These are phyloP conservation scores for Penicillium nordicum DNA, from an alignment of 2,329 filamentous ascomycete genomes.

Conservation along the genomic window DNA sequence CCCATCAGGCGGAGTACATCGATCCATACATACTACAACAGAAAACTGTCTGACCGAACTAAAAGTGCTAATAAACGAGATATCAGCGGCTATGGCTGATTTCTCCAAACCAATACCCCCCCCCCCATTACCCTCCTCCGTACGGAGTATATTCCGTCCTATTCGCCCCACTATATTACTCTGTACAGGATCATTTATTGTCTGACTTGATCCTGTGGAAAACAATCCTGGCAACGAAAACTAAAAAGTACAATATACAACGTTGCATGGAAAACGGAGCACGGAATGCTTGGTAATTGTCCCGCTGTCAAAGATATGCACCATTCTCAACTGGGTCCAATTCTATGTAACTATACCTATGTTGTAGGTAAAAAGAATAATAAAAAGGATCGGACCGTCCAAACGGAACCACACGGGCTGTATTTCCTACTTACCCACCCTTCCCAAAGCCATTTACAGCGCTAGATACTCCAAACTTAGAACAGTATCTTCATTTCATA, in stretches of 20 bases:
- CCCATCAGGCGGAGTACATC: background rate
- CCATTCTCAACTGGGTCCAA: background rate
- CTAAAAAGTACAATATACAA: no score
- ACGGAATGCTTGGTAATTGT: background rate
- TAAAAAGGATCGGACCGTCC: slow-evolving; percentile 6
- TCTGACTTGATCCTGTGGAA: background rate
- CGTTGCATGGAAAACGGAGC: background rate
- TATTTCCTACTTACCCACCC: background rate
- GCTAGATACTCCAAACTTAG: no score
- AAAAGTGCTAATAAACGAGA: background rate
- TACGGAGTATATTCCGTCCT: background rate
- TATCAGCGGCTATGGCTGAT: background rate
- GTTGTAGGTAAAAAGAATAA: background rate
- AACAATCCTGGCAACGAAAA: background rate
- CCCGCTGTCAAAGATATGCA: background rate
- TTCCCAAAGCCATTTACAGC: background rate
- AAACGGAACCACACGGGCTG: slow-evolving; percentile 4
- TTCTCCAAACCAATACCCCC: background rate
- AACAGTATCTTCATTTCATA: background rate
- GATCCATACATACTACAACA: background rate
- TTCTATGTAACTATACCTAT: no score
- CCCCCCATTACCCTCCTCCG: background rate
- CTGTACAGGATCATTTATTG: background rate
- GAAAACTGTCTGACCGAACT: background rate
- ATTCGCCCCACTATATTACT: background rate